These are phyloP conservation scores for Plasmodium sp. DNA, from an alignment of 169 alveolate genomes.

Conservation along the genomic window DNA sequence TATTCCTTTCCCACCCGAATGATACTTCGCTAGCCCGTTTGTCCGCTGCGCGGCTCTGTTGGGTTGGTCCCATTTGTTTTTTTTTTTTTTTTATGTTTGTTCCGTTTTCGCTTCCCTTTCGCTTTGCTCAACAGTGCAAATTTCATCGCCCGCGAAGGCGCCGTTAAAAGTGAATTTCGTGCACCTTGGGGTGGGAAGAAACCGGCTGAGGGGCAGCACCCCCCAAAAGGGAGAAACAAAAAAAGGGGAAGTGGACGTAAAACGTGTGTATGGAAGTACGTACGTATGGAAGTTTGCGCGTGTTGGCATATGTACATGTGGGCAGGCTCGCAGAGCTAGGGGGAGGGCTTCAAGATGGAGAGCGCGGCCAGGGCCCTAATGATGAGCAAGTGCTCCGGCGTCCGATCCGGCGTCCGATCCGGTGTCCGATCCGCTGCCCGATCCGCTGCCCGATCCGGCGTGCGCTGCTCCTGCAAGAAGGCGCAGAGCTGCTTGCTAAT, in stretches of 20 bases:
- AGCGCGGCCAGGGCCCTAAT: conserved; percentile 52
- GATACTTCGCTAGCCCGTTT: neutral
- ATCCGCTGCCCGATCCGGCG: neutral
- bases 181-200: neutral
- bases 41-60: neutral
- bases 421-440: too few species aligned
- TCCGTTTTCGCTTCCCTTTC: neutral
- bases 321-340: neutral
- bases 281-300: neutral
- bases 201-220: neutral
- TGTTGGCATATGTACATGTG: neutral
- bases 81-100: too few species aligned
- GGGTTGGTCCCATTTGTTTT: neutral
- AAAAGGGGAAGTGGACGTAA: neutral
- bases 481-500: conserved; percentile 58
- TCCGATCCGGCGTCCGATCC: neutral
- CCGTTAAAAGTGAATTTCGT: neutral
- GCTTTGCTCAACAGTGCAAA: neutral
- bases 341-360: conserved; percentile 43
- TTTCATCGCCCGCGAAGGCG: neutral
- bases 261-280: neutral
- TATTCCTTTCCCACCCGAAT: neutral
- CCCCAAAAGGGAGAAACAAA: neutral
- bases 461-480: conserved; percentile 30
- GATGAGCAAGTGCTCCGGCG: conserved; percentile 25